Percentiles rank a stretch among this genome's conserved stretches.
Conservation (phyloP, 768 basidiomycete species). For the Termitomyces eurrhizus region DNA sequence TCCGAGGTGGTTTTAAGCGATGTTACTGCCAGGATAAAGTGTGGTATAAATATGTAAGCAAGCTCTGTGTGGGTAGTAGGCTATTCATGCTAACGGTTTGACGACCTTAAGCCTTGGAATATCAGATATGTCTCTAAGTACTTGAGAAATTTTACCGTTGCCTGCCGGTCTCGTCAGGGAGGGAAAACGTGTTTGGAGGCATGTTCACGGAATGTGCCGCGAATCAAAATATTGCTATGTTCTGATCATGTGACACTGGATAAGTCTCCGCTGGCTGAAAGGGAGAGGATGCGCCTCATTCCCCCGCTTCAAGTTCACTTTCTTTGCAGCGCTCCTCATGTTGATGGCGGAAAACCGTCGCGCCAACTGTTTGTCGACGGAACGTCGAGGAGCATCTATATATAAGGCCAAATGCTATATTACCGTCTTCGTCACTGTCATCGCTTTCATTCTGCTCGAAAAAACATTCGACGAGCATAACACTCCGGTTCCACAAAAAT, state of each 20-base stretch:
- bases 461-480: background rate
- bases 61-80: background rate
- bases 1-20: background rate
- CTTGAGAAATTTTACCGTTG: background rate
- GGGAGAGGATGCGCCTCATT: conserved; percentile 20
- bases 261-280: conserved; percentile 15
- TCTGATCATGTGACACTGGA: conserved; percentile 21
- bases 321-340: conserved; percentile 22
- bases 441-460: background rate
- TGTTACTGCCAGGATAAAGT: background rate
- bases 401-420: conserved; percentile 17
- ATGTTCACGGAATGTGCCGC: conserved; percentile 26
- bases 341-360: conserved; percentile 17
- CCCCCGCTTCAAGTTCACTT: conserved; percentile 15
- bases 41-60: background rate
- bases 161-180: background rate
- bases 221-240: conserved; percentile 19
- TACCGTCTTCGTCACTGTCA: background rate
- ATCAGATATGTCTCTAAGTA: background rate
- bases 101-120: background rate
- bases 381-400: conserved; percentile 15
- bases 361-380: conserved; percentile 13
- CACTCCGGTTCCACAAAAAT: background rate
- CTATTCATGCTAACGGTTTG: background rate
- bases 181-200: conserved; percentile 12